Percentiles rank a stretch among this genome's conserved stretches.
Evolutionary conservation across 176 grass and related monocot species (phyloP).

Genomic region (Carex parvula): DNA sequence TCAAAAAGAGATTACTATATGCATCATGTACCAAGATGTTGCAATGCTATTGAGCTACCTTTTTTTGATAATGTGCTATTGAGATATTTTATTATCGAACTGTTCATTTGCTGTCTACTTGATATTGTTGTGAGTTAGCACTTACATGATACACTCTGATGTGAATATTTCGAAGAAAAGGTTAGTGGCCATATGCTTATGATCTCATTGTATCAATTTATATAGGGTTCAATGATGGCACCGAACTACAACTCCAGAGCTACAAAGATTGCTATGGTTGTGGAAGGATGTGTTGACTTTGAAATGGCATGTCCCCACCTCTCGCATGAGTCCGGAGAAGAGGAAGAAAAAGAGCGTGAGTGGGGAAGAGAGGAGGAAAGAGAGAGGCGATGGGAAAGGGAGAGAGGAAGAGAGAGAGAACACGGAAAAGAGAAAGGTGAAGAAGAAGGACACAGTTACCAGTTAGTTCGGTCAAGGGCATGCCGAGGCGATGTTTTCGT

Average conservation of each 20-base stretch:
- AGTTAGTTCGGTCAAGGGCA: conserved; percentile 28
- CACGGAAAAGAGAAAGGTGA: not conserved
- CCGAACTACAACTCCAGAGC: conserved; percentile 48
- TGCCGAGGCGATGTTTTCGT: conserved; percentile 38
- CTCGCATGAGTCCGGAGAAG: not conserved
- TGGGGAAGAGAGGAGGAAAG: conserved; percentile 19
- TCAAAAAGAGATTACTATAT: not conserved
- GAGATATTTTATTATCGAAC: not conserved
- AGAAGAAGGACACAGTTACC: conserved; percentile 20
- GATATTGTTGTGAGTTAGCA: not conserved
- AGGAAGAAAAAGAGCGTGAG: not conserved
- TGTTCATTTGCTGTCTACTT: not conserved
- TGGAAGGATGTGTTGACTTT: conserved; percentile 45
- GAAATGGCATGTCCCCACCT: conserved; percentile 70
- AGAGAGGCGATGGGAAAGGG: not conserved
- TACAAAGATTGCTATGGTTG: conserved; percentile 45
- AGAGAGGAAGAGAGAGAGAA: not conserved
- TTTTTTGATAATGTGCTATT: too few relatives aligned
- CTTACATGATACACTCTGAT: not conserved
- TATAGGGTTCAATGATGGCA: conserved; percentile 74
- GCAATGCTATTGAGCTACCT: not conserved
- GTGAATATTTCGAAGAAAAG: not conserved
- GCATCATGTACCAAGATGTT: not conserved
- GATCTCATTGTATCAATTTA: not conserved
- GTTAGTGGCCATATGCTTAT: not conserved